A percentile compares a stretch with the other conserved stretches of the same genome.
phyloP scores from a whole-genome alignment of 495 filamentous ascomycete species.

The Neurospora intermedia region DNA sequence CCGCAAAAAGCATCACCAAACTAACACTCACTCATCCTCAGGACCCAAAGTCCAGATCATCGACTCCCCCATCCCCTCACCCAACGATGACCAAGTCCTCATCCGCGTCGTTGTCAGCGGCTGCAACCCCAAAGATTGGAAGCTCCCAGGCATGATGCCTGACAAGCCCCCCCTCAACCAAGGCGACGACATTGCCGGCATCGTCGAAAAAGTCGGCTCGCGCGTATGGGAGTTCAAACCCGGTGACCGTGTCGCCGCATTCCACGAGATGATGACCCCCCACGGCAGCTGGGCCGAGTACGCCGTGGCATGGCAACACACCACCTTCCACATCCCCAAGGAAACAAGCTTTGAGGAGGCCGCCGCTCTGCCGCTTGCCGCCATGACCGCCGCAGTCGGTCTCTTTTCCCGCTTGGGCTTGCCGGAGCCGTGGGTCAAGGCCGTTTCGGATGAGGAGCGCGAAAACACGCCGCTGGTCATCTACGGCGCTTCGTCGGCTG shows the following conservation, averaged over 20 bases:
- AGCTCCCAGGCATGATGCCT: constrained; percentile 22
- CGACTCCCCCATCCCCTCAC: constrained; percentile 53
- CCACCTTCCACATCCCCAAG: constrained; percentile 59
- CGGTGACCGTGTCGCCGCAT: constrained; percentile 61
- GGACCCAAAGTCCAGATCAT: constrained; percentile 47
- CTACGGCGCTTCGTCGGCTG: constrained; percentile 58
- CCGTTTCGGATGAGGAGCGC: constrained; percentile 16
- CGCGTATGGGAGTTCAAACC: constrained; percentile 51
- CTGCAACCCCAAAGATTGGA: constrained; percentile 79
- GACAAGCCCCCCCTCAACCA: constrained; percentile 30
- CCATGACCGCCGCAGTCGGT: constrained; percentile 60
- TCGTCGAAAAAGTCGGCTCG: constrained; percentile 50
- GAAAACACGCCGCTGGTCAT: constrained; percentile 35
- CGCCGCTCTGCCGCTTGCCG: constrained; percentile 61
- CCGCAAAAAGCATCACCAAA: not conserved
- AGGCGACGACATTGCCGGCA: constrained; percentile 66
- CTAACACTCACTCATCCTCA: not conserved
- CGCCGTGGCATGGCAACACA: constrained; percentile 50
- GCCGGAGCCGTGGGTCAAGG: constrained; percentile 49
- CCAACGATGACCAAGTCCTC: constrained; percentile 51
- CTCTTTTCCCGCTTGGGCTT: constrained; percentile 49
- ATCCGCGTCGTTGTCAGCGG: constrained; percentile 60
- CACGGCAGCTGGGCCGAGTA: constrained; percentile 62
- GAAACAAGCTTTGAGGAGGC: constrained; percentile 62
- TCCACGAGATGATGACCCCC: constrained; percentile 46